A percentile compares a stretch with the other conserved stretches of the same genome.
Evolutionary conservation across 2,329 filamentous ascomycete species (phyloP).

Genomic region (Annulohypoxylon truncatum): DNA sequence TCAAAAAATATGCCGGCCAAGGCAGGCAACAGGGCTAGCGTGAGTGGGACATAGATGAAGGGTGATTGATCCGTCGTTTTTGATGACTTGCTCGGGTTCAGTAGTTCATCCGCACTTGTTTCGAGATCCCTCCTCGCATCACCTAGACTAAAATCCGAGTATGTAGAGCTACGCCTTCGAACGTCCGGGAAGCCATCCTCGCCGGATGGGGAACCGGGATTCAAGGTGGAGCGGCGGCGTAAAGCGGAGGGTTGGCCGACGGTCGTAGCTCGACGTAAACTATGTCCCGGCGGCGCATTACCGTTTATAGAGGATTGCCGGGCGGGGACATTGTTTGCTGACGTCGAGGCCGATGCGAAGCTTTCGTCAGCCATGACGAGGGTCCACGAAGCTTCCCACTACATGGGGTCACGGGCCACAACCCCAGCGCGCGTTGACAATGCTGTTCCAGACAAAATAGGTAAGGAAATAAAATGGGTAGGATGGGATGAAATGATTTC

Average conservation of each 20-base stretch:
- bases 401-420: slow-evolving; percentile 36
- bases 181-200: slow-evolving; percentile 45
- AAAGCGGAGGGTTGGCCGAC: slow-evolving; percentile 51
- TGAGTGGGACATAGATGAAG: slow-evolving; percentile 84
- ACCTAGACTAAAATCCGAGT: slow-evolving; percentile 79
- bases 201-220: slow-evolving; percentile 30
- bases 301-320: slow-evolving; percentile 30
- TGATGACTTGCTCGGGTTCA: slow-evolving; percentile 63
- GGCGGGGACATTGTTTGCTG: slow-evolving; percentile 38
- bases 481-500: slow-evolving; percentile 3
- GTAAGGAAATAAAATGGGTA: not conserved
- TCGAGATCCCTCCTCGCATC: slow-evolving; percentile 73
- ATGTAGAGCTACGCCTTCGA: slow-evolving; percentile 78
- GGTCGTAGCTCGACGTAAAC: slow-evolving; percentile 57
- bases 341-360: slow-evolving; percentile 41
- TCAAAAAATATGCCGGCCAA: slow-evolving; percentile 86
- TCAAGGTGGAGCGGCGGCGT: slow-evolving; percentile 44
- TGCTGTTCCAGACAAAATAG: not conserved
- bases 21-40: slow-evolving; percentile 85
- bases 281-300: slow-evolving; percentile 50
- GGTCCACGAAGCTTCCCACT: slow-evolving; percentile 12
- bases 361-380: slow-evolving; percentile 48
- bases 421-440: not conserved
- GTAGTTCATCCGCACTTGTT: slow-evolving; percentile 76
- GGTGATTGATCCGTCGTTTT: slow-evolving; percentile 67